phyloP scores from a whole-genome alignment of 768 basidiomycete genomes.

The Mycena belliarum region DNA sequence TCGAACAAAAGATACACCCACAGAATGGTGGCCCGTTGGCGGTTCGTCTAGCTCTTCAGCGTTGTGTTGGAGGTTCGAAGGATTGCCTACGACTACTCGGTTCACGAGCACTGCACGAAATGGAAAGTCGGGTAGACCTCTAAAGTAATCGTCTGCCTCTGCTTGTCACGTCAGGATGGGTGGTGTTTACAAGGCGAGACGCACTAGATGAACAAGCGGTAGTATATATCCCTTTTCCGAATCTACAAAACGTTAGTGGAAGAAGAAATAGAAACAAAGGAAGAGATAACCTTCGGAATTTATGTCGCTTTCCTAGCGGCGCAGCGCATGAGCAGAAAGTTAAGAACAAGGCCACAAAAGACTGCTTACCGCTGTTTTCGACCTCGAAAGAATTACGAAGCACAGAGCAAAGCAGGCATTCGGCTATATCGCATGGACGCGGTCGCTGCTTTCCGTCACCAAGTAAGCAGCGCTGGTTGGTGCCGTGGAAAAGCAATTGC shows the following conservation, averaged over 20 bases:
- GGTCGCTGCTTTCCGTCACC: constrained; percentile 52
- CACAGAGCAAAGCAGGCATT: constrained; percentile 58
- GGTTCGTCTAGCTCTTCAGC: constrained; percentile 48
- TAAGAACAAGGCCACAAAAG: neutral
- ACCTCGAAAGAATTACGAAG: constrained; percentile 63
- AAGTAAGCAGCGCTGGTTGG: constrained; percentile 54
- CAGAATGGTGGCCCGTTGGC: constrained; percentile 64
- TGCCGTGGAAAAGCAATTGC: constrained; percentile 69
- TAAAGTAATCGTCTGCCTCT: constrained; percentile 70
- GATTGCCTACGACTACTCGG: constrained; percentile 65
- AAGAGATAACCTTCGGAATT: constrained; percentile 53
- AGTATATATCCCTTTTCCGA: constrained; percentile 71
- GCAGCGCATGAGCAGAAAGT: neutral
- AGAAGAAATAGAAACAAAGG: neutral
- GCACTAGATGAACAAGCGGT: constrained; percentile 67
- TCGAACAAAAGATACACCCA: constrained; percentile 25
- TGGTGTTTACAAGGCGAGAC: constrained; percentile 17
- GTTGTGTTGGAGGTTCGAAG: constrained; percentile 51
- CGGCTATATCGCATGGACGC: constrained; percentile 48
- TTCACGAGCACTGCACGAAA: constrained; percentile 56
- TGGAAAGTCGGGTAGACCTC: constrained; percentile 41
- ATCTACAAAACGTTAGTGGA: constrained; percentile 36
- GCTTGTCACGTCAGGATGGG: constrained; percentile 3
- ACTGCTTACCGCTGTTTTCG: constrained; percentile 51
- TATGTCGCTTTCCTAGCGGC: constrained; percentile 51